phyloP scores from a whole-genome alignment of 129 eudicot genomes.

The Saposhnikovia divaricata region DNA sequence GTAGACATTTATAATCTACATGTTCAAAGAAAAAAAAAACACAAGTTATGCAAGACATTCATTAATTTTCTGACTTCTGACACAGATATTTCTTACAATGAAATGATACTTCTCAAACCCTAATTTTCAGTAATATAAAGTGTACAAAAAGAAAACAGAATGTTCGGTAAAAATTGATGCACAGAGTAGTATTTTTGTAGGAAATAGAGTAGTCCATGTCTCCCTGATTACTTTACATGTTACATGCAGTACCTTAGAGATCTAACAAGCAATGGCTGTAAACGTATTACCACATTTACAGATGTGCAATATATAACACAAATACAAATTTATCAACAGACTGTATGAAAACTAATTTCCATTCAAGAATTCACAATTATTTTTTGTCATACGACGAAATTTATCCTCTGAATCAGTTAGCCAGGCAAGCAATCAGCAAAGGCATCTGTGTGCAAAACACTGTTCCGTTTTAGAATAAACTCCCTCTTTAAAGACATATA shows the following conservation, averaged over 20 bases:
- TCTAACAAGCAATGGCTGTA: too few species aligned
- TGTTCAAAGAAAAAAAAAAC: neutral
- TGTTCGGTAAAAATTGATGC: too few species aligned
- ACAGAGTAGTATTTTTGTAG: too few species aligned
- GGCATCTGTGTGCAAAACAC: neutral
- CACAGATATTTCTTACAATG: neutral
- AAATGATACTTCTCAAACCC: neutral
- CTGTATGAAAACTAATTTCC: neutral
- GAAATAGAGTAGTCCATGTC: too few species aligned
- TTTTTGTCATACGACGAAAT: neutral
- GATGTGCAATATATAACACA: too few species aligned
- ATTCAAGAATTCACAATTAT: neutral
- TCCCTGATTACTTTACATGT: too few species aligned
- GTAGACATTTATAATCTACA: constrained; percentile 77
- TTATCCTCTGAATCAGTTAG: neutral
- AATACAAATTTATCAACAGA: neutral
- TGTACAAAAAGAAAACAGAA: neutral
- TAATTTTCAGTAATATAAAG: neutral
- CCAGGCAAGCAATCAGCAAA: neutral
- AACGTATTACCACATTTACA: too few species aligned
- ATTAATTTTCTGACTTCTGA: neutral
- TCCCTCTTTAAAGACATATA: neutral
- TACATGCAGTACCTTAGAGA: too few species aligned
- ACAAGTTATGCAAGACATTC: neutral
- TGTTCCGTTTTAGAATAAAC: neutral